Conservation (phyloP, 768 basidiomycete genomes). For the Tubosaeta sp. region DNA sequence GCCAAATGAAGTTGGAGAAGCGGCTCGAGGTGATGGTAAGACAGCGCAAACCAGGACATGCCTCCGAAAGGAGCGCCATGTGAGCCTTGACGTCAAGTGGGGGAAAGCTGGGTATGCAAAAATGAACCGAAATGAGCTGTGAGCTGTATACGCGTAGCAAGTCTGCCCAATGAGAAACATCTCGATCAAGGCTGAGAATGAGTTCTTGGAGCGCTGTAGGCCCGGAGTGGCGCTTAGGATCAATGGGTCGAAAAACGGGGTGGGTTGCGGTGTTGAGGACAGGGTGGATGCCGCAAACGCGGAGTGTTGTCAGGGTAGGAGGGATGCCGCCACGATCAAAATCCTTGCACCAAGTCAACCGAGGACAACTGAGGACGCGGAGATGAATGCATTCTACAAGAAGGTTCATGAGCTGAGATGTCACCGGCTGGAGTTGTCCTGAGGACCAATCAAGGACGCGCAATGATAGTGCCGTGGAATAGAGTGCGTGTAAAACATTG, state of each 20-base stretch:
- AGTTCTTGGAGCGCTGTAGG: conserved; percentile 17
- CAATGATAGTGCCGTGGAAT: conserved; percentile 12
- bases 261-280: background rate
- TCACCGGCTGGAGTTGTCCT: background rate
- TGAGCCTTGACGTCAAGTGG: background rate
- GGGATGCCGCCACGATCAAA: conserved; percentile 1
- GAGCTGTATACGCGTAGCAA: conserved; percentile 12
- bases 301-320: conserved; percentile 15
- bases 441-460: conserved; percentile 19
- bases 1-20: conserved; percentile 5
- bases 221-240: background rate
- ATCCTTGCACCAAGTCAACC: conserved; percentile 8
- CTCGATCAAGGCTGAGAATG: conserved; percentile 7
- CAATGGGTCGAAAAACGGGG: background rate
- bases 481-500: conserved; percentile 15
- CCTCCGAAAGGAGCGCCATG: conserved; percentile 7
- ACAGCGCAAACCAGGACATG: conserved; percentile 17
- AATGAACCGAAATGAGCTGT: conserved; percentile 17
- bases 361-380: conserved; percentile 11
- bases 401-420: background rate
- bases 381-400: conserved; percentile 14
- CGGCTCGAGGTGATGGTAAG: conserved; percentile 13
- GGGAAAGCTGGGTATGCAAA: background rate
- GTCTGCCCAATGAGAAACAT: conserved; percentile 5
- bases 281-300: background rate